A percentile compares a stretch with the other conserved stretches of the same genome.
Conservation (phyloP, 2,329 filamentous ascomycete species). For the Atkinsonella texensis region DNA sequence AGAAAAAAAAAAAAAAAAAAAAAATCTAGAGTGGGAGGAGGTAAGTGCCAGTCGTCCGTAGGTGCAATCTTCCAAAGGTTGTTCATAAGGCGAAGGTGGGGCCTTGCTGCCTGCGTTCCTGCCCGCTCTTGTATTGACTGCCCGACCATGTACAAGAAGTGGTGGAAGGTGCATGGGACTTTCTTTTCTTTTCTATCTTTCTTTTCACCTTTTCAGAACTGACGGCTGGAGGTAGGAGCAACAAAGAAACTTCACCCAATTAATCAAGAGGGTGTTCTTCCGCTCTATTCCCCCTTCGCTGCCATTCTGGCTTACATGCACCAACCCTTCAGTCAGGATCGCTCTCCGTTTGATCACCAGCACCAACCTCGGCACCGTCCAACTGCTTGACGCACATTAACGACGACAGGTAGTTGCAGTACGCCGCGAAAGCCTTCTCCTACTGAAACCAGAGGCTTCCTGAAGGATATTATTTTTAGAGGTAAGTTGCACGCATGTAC, state of each 20-base stretch:
- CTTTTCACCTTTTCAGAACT: background rate
- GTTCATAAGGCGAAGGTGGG: background rate
- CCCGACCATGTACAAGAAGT: conserved; percentile 6
- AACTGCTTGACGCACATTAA: background rate
- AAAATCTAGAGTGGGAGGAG: background rate
- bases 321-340: background rate
- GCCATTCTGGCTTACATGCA: background rate
- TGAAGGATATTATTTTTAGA: background rate
- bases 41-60: background rate
- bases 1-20: too few species aligned
- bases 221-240: background rate
- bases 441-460: background rate
- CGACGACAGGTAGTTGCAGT: too few species aligned
- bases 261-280: background rate
- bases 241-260: background rate
- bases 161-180: background rate
- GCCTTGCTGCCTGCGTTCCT: conserved; percentile 4
- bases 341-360: background rate
- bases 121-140: conserved; percentile 3
- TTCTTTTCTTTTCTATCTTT: background rate
- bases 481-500: background rate
- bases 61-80: background rate
- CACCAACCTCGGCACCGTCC: background rate
- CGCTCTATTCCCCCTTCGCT: background rate
- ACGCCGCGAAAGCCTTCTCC: background rate